Evolutionary conservation across 495 filamentous ascomycete species (phyloP), one percentile per base, ranked within the genome.

Genomic region (Tetracladium setigerum): DNA sequence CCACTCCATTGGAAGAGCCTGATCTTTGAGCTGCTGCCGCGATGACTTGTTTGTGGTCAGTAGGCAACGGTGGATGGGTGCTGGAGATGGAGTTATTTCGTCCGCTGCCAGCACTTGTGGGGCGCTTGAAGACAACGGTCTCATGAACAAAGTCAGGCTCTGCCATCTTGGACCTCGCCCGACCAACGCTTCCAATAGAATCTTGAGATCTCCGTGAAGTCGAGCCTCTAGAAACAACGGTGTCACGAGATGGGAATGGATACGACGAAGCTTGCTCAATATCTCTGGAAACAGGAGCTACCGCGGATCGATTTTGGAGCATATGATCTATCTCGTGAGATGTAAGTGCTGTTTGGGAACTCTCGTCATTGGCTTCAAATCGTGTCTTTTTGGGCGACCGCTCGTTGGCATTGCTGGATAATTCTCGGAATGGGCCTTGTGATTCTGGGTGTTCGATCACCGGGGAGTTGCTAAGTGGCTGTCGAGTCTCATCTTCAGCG

Each of bases 31-130:
- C 72, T 30, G 88, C 91, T 9, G 87, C 88, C 44, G 87, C 78
- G 53, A 95, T 95, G 44, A 77, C 78, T 63, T 95, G 77, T 49
- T 79, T 83, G 62, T 94, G 87, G 58, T 95, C 88, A 8, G 67
- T 47, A 35, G 92, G 89, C 27, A 98, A 68, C 13, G 91, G 89
- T 4, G 89, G 90, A 53, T 81, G 76, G 35, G 60, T 48, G 27
- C 57, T 56, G 31, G 57, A 62, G 5, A 58, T 56, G 4, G 54
- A 56, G 9, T 37, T 38, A n/a, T 44, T 50, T 19, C 51, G 45
- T 11, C 17, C 24, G 37, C 57, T 56, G 2, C 43, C 43, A 39
- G 54, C 39, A 18, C 55, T 61, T 4, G 41, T 32, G 16, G 51
- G 58, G 35, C 58, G 41, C 44, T 56, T 61, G 9, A 48, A 6